Evolutionary conservation across 805 yeast genomes (phyloP), one percentile per base, ranked within the genome.

Genomic region (Saccharomycopsis sp.): DNA sequence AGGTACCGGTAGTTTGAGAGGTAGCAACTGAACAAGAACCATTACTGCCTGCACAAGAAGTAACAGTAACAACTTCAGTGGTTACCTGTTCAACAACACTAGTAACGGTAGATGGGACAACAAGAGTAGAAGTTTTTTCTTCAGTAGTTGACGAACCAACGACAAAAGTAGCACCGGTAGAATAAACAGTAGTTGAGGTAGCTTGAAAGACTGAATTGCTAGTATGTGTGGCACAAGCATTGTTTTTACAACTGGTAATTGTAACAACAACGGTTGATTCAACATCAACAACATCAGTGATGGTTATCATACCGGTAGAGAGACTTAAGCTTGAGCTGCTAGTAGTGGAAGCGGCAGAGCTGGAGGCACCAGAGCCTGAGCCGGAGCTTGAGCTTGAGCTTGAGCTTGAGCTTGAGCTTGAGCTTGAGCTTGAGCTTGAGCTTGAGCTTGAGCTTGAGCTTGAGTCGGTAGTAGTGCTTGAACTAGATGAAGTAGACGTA

Each of bases 401-500:
- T 5, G 36, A 24, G 43, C 37, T 20, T 20, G 48, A 28, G 29
- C 44, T 43, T 11, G 50, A 27, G 17, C 56, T 35, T 24, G 59
- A 48, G 43, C 37, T 17, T 41, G n/a, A 28, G 47, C 34, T 24
- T 21, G 38, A 45, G 16, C 38, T 53, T 16, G 31, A 16, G 17
- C 44, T 32, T 20, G 48, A 32, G 6, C 42, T 36, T 19, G 49
- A 32, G 20, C 46, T 27, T 23, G 45, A 37, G 33, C 59, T 24
- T 28, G 49, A 32, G 14, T 51, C 56, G 41, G 53, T 53, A 32
- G 55, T 38, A 40, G 54, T 37, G 31, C 50, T 50, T 45, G 51
- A 53, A 5, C 62, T 50, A 11, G 66, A 48, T 33, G 64, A 8
- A 13, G 34, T 54, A 38, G 61, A 34, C 34, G 59, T 47, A 28